Evolutionary conservation across 208 protist species (phyloP).

Genomic region (Leishmania guyanensis): DNA sequence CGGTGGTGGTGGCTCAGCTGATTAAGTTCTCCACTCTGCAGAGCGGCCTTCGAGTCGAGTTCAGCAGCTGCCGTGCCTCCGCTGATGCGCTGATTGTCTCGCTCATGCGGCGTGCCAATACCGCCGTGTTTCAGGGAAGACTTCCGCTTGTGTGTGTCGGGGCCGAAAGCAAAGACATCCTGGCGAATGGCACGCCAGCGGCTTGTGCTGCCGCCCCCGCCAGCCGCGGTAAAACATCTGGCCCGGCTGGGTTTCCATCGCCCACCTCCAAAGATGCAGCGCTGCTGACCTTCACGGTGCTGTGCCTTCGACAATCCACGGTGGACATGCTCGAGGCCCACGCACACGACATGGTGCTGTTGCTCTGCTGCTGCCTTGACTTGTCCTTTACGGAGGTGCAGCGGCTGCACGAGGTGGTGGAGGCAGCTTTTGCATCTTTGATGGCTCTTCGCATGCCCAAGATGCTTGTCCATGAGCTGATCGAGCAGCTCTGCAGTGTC

Average conservation of each 20-base stretch:
- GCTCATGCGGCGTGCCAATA: slow-evolving; percentile 15
- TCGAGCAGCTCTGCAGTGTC: slow-evolving; percentile 58
- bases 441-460: slow-evolving; percentile 42
- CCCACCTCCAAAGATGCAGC: slow-evolving; percentile 14
- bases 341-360: slow-evolving; percentile 11
- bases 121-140: slow-evolving; percentile 13
- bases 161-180: background rate
- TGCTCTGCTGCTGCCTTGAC: slow-evolving; percentile 51
- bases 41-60: slow-evolving; percentile 14
- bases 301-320: slow-evolving; percentile 8
- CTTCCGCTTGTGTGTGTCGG: slow-evolving; percentile 10
- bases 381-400: slow-evolving; percentile 55
- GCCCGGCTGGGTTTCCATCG: background rate
- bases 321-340: slow-evolving; percentile 11
- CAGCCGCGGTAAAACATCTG: background rate
- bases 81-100: slow-evolving; percentile 8
- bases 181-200: background rate
- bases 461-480: slow-evolving; percentile 38
- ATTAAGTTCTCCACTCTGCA: slow-evolving; percentile 24
- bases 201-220: background rate
- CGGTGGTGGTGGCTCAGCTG: slow-evolving; percentile 16
- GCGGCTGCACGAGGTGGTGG: slow-evolving; percentile 30
- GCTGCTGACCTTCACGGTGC: slow-evolving; percentile 21
- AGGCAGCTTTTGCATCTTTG: slow-evolving; percentile 36
- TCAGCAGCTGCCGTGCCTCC: slow-evolving; percentile 11